Conservation (phyloP, 495 filamentous ascomycete species). For the Neurospora pannonica region DNA sequence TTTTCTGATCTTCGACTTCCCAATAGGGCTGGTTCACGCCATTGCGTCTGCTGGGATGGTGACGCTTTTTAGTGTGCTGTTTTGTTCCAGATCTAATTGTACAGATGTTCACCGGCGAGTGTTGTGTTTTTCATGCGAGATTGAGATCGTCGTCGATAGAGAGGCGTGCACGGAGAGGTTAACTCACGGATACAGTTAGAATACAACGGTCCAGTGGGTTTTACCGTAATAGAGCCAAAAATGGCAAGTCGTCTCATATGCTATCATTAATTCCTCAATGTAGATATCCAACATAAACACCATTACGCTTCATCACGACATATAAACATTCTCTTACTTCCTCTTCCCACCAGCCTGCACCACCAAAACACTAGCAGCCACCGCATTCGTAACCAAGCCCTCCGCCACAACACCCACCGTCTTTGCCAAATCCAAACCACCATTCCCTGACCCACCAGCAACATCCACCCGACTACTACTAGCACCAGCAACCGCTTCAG, state of each 20-base stretch:
- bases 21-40: not conserved
- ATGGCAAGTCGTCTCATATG: too few species aligned
- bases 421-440: slow-evolving; percentile 37
- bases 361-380: slow-evolving; percentile 68
- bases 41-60: not conserved
- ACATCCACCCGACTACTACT: not conserved
- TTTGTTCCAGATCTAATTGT: not conserved
- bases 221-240: too few species aligned
- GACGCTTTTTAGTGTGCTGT: not conserved
- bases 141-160: not conserved
- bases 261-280: too few species aligned
- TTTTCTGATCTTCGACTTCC: not conserved
- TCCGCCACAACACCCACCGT: slow-evolving; percentile 64
- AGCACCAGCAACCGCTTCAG: not conserved
- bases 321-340: not conserved
- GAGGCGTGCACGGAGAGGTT: too few species aligned
- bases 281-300: too few species aligned
- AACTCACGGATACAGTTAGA: too few species aligned
- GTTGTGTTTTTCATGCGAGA: not conserved
- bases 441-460: not conserved
- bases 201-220: too few species aligned
- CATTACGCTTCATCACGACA: too few species aligned
- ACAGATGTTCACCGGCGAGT: not conserved
- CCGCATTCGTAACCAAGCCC: slow-evolving; percentile 46
- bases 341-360: slow-evolving; percentile 52